phyloP scores from a whole-genome alignment of 768 basidiomycete species.

The Pleurotus platypus region DNA sequence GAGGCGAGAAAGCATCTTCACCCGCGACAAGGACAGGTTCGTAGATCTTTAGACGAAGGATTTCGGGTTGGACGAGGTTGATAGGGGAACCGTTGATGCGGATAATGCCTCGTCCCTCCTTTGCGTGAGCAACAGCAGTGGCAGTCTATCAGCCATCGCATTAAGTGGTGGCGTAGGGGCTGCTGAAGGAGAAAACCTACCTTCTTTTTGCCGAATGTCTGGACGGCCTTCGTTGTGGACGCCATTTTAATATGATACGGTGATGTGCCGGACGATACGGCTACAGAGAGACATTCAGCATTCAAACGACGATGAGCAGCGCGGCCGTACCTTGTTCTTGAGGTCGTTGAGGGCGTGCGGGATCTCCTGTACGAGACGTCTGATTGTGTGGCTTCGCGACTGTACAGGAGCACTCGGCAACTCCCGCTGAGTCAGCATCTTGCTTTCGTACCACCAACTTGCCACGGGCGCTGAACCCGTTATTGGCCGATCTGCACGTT shows the following conservation, averaged over 20 bases:
- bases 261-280: constrained; percentile 20
- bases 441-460: background rate
- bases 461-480: too few species aligned
- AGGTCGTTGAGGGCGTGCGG: constrained; percentile 38
- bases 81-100: constrained; percentile 97
- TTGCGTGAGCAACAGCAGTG: constrained; percentile 95
- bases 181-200: constrained; percentile 34
- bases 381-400: constrained; percentile 2
- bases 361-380: background rate
- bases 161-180: background rate
- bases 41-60: constrained; percentile 97
- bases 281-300: constrained; percentile 11
- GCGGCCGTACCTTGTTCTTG: constrained; percentile 39
- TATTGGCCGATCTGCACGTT: too few species aligned
- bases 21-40: constrained; percentile 94
- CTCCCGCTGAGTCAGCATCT: constrained; percentile 3
- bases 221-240: constrained; percentile 84
- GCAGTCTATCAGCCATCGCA: constrained; percentile 64
- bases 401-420: constrained; percentile 6
- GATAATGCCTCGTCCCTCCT: constrained; percentile 94
- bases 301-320: background rate
- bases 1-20: constrained; percentile 77
- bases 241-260: constrained; percentile 53
- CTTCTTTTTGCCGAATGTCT: constrained; percentile 99
- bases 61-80: constrained; percentile 90